phyloP scores from a whole-genome alignment of 2,329 filamentous ascomycete species.

The Trichoderma guizhouense region DNA sequence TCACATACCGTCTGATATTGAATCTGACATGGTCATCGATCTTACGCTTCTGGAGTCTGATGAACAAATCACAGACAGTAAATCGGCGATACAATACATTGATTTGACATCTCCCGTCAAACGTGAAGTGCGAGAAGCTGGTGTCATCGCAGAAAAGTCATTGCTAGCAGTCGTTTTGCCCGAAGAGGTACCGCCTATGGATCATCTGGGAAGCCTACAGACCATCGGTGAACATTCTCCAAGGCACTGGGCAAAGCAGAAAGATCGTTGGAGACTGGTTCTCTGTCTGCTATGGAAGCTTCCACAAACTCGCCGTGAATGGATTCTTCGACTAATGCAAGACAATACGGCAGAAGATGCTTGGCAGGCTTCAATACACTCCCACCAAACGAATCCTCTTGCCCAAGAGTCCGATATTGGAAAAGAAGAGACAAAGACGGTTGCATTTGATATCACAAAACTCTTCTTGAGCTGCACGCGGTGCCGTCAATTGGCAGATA shows the following conservation, averaged over 20 bases:
- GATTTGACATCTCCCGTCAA: conserved; percentile 28
- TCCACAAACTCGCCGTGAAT: conserved; percentile 28
- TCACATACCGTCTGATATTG: conserved; percentile 21
- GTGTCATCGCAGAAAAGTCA: not conserved
- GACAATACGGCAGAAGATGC: conserved; percentile 20
- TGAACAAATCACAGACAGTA: not conserved
- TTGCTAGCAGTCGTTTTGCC: not conserved
- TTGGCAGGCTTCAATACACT: conserved; percentile 18
- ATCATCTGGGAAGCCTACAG: conserved; percentile 22
- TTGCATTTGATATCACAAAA: conserved; percentile 31
- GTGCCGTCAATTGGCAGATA: conserved; percentile 25
- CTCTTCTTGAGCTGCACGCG: conserved; percentile 32
- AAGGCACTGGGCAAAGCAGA: conserved; percentile 27
- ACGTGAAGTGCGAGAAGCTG: not conserved
- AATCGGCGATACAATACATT: conserved; percentile 19
- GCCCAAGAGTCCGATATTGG: not conserved
- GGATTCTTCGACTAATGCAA: conserved; percentile 26
- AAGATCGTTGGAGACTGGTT: conserved; percentile 31
- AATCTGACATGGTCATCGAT: conserved; percentile 28
- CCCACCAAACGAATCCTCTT: not conserved
- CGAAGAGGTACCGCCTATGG: conserved; percentile 21
- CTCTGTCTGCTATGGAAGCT: conserved; percentile 32
- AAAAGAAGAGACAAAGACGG: conserved; percentile 17
- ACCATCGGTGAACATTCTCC: conserved; percentile 22
- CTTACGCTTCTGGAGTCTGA: conserved; percentile 29